These are phyloP conservation scores for Xerocomus minutiporus DNA, from an alignment of 1,284 basidiomycete genomes.

Conservation along the genomic window DNA sequence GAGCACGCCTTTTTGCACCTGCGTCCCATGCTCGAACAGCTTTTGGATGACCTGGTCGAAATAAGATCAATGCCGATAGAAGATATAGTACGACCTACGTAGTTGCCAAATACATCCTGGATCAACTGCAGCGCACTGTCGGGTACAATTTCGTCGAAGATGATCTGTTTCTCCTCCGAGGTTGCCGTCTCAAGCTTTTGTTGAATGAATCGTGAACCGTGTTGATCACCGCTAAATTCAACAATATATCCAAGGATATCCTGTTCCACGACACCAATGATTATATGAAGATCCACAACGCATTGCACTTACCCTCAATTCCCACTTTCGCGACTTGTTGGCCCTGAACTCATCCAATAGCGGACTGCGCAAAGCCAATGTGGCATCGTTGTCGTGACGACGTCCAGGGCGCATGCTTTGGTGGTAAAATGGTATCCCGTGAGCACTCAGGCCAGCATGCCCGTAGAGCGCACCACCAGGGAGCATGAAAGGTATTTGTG, in stretches of 20 bases:
- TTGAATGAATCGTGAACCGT: constrained; percentile 88
- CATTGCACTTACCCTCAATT: constrained; percentile 55
- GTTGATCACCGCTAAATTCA: constrained; percentile 94
- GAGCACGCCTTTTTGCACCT: constrained; percentile 69
- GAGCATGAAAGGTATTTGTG: constrained; percentile 46
- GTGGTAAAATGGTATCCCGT: constrained; percentile 37
- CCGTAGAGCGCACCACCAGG: constrained; percentile 43
- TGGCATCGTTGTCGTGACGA: constrained; percentile 37
- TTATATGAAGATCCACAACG: constrained; percentile 1
- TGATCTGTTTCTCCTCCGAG: constrained; percentile 70
- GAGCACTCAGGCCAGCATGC: constrained; percentile 28
- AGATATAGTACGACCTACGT: constrained; percentile 46
- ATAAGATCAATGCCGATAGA: constrained; percentile 11
- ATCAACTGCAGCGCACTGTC: constrained; percentile 74
- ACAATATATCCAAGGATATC: constrained; percentile 85
- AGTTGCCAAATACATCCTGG: constrained; percentile 97
- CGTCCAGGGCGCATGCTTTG: constrained; percentile 40
- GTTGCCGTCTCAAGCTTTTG: constrained; percentile 76
- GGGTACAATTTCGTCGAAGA: constrained; percentile 93
- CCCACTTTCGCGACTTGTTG: constrained; percentile 78
- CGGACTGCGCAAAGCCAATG: constrained; percentile 53
- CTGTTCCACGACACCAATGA: constrained; percentile 36
- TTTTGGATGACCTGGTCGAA: constrained; percentile 82
- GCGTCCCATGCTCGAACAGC: constrained; percentile 86
- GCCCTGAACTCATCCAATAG: constrained; percentile 82